A percentile compares a stretch with the other conserved stretches of the same genome.
Evolutionary conservation across 176 grass and related monocot genomes (phyloP).

Genomic region (Musa beccarii): DNA sequence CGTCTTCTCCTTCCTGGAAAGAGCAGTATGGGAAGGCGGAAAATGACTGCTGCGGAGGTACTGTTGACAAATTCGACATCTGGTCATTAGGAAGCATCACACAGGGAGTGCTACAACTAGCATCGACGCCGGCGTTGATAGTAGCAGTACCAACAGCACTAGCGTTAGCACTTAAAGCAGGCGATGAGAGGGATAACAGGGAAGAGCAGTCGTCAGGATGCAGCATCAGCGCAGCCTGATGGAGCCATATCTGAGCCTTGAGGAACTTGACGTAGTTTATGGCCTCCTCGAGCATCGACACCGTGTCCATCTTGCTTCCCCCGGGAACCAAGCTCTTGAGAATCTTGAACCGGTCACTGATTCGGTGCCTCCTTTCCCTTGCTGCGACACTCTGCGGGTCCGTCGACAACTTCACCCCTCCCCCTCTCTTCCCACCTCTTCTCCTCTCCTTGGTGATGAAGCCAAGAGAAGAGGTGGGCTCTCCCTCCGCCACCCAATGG

Average conservation of each 20-base stretch:
- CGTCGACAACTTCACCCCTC: slow-evolving; percentile 51
- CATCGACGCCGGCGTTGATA: too few relatives aligned
- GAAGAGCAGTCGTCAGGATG: neutral
- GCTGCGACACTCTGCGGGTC: slow-evolving; percentile 96
- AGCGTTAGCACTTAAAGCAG: too few relatives aligned
- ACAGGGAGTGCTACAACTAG: neutral
- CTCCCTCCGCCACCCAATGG: too few relatives aligned
- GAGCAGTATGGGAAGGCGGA: neutral
- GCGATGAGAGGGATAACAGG: neutral
- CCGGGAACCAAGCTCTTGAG: slow-evolving; percentile 45
- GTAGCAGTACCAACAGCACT: too few relatives aligned
- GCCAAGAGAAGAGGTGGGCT: too few relatives aligned
- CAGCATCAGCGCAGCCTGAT: slow-evolving; percentile 26
- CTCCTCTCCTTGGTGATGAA: too few relatives aligned
- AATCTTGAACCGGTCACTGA: slow-evolving; percentile 74
- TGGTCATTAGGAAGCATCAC: neutral
- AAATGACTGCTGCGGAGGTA: neutral
- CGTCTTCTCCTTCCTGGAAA: neutral
- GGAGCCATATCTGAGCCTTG: slow-evolving; percentile 71
- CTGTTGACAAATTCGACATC: neutral
- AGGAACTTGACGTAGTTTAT: slow-evolving; percentile 99
- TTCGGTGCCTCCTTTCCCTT: slow-evolving; percentile 67
- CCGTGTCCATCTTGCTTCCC: slow-evolving; percentile 95
- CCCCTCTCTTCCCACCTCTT: neutral
- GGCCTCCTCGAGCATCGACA: slow-evolving; percentile 93